Base-by-base conservation (phyloP, 2,329 filamentous ascomycete genomes). In the Penicillium janthinellum region DNA sequence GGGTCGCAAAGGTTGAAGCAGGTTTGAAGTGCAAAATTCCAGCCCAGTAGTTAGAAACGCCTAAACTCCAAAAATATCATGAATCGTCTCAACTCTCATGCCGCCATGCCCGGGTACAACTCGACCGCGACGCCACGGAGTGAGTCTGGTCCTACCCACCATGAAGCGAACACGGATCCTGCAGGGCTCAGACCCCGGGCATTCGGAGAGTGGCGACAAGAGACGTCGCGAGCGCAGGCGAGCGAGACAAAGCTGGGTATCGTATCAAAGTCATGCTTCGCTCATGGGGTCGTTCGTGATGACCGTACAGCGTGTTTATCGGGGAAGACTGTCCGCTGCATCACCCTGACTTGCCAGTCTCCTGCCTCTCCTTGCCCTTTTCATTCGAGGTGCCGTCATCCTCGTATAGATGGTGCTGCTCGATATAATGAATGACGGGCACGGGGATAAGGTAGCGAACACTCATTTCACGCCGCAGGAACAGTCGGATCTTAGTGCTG, bases 401-500 rank as follows among this genome's bases (percentile, higher is more conserved):
- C 59, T 83, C 79, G 69, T 90, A 91, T 4, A 91, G 77, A 39
- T 82, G 80, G 63, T 90, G 83, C 63, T 89, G 81, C 58, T 88
- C 83, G 61, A 92, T 91, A 71, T 92, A 91, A 58, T 88, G 80
- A 57, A 92, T 90, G 50, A 94, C 90, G 3, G 86, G 86, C 44
- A 88, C 85, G 0, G 91, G 91, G 37, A 91, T 88, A 31, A 86
- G 72, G 71, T 93, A 94, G 64, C 90, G 86, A 51, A 96, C 90
- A 67, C 89, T 92, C 88, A 95, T 90, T 64, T 92, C 87, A 70
- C 90, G 84, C 70, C 90, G 86, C 37, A 93, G 75, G 72, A 96
- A 91, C 3, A 96, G 80, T 44, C 93, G 86, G 61, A 96, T 93
- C 79, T 96, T 88, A 60, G 86, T 88, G 63, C 89, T 92, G 70